phyloP scores from a whole-genome alignment of 1,284 basidiomycete genomes.

The Vanrija sp. region DNA sequence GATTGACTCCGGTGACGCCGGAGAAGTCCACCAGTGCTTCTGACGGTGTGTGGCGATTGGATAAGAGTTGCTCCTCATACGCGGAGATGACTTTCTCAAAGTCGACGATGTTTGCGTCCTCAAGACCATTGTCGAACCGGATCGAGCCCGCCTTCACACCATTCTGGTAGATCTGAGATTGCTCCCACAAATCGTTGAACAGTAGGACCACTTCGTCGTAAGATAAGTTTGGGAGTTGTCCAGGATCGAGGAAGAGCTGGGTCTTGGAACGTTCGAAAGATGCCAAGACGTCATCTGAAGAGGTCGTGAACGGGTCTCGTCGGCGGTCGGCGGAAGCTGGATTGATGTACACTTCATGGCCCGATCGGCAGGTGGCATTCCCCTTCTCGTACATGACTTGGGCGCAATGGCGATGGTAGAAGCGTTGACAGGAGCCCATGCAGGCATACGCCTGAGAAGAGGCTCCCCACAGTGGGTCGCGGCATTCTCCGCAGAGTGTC shows the following conservation, averaged over 20 bases:
- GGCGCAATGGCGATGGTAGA: slow-evolving; percentile 59
- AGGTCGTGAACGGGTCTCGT: slow-evolving; percentile 56
- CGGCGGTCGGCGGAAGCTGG: slow-evolving; percentile 15
- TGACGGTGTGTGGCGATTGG: slow-evolving; percentile 15
- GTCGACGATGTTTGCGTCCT: slow-evolving; percentile 55
- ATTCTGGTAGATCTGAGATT: slow-evolving; percentile 62
- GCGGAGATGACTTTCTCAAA: slow-evolving; percentile 56
- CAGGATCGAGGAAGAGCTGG: slow-evolving; percentile 11
- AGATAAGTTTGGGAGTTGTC: slow-evolving; percentile 52
- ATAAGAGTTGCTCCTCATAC: slow-evolving; percentile 55
- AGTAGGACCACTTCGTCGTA: slow-evolving; percentile 68
- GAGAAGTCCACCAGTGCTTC: slow-evolving; percentile 25
- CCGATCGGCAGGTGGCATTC: slow-evolving; percentile 49
- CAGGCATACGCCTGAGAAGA: slow-evolving; percentile 63
- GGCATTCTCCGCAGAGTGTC: slow-evolving; percentile 64
- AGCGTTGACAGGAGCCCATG: slow-evolving; percentile 56
- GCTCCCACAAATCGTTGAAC: slow-evolving; percentile 59
- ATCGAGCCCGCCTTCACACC: slow-evolving; percentile 63
- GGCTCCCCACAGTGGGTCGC: slow-evolving; percentile 67
- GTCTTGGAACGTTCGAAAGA: slow-evolving; percentile 59
- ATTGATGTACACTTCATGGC: slow-evolving; percentile 38
- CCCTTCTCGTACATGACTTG: slow-evolving; percentile 34
- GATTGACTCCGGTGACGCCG: slow-evolving; percentile 10
- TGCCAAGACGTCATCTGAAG: slow-evolving; percentile 53
- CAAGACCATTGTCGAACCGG: slow-evolving; percentile 39